Evolutionary conservation across 192 early-diverging fungal species (phyloP), one percentile per base, ranked within the genome.

Genomic region (Funneliformis geosporum): DNA sequence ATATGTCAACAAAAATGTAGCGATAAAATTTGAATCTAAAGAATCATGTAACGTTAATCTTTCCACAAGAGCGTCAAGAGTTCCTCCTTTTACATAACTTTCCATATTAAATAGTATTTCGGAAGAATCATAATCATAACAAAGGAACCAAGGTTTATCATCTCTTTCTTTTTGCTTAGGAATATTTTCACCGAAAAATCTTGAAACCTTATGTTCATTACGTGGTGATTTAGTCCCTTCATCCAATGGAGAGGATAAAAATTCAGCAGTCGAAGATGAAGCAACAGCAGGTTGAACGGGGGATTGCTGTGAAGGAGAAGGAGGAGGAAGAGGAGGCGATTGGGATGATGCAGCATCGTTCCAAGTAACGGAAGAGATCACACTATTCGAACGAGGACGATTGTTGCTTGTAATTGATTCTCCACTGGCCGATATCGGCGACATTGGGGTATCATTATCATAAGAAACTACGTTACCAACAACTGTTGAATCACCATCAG

Each of bases 1-100:
- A 86, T 97, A 99, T 3, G 98, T 98, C 46, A 99, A 86, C 74
- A 99, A 80, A 83, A 99, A 98, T 0, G 96, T 94, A 39, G 88
- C 89, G 44, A 91, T 92, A 85, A 95, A 98, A 82, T 91, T 92
- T 65, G 91, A 82, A 71, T 99, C 96, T 9, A 87, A 76, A 18
- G 90, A 89, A 78, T 98, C 95, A 73, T 98, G 97, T 16, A 95
- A 84, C 8, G 96, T 98, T 79, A 98, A 88, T 18, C 96, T 89
- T 83, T 97, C 96, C 5, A 96, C 87, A 21, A 98, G 86, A 42
- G 95, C 96, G 12, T 82, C 76, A 60, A 98, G 87, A 12, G 96
- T 98, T 44, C 95, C 97, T 66, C 96, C 97, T 81, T 93, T 94
- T 40, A 98, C 95, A 76, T 92, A 86, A 10, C 93, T 94, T 76